phyloP scores from a whole-genome alignment of 805 yeast genomes.

The Saccharomycopsis fermentans region DNA sequence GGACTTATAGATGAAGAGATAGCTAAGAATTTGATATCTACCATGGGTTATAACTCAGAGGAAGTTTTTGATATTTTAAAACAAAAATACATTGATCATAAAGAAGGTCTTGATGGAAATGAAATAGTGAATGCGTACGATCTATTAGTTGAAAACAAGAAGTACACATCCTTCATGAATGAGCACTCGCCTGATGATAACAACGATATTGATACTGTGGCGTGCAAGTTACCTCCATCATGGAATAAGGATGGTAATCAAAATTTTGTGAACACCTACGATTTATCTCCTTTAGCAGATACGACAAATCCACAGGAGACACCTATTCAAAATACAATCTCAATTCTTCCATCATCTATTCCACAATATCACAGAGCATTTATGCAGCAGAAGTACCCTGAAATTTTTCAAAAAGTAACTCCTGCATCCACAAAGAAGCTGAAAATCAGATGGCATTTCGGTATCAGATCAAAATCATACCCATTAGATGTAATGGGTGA shows the following conservation, averaged over 20 bases:
- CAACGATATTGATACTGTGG: constrained; percentile 47
- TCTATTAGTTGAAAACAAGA: constrained; percentile 69
- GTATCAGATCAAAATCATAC: constrained; percentile 89
- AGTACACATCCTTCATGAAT: constrained; percentile 48
- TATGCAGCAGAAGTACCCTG: constrained; percentile 51
- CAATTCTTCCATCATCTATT: constrained; percentile 84
- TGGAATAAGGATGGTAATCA: constrained; percentile 17
- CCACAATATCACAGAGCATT: constrained; percentile 92
- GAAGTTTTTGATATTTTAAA: constrained; percentile 66
- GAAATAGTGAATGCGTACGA: constrained; percentile 84
- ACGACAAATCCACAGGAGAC: constrained; percentile 3
- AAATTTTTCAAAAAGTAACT: constrained; percentile 26
- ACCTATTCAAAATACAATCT: constrained; percentile 43
- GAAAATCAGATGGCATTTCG: constrained; percentile 97
- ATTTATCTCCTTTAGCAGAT: constrained; percentile 12
- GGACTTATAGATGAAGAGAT: constrained; percentile 61
- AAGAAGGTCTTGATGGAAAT: constrained; percentile 37
- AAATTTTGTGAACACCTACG: constrained; percentile 17
- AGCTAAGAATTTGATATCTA: constrained; percentile 59
- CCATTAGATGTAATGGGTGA: constrained; percentile 99
- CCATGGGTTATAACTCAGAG: constrained; percentile 84
- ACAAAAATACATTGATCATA: constrained; percentile 19
- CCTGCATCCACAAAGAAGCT: constrained; percentile 54
- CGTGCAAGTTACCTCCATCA: constrained; percentile 55
- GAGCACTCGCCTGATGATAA: constrained; percentile 26